phyloP scores from a whole-genome alignment of 805 yeast genomes.

The Candida ascalaphidarum region DNA sequence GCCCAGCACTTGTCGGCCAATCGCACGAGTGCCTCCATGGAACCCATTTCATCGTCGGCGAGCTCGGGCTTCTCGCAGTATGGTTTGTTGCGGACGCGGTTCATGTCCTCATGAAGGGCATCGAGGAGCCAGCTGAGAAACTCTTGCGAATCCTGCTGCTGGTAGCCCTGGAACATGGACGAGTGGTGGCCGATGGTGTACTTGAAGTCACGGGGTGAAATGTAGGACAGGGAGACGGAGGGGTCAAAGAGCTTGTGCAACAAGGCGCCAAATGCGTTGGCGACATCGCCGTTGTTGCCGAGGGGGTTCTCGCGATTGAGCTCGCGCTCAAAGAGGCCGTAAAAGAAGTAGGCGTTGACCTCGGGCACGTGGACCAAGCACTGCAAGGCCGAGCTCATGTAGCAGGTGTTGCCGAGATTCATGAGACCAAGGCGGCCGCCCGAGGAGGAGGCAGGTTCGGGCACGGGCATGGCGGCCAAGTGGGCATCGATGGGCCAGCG shows the following conservation, averaged over 20 bases:
- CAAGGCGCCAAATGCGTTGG: constrained; percentile 62
- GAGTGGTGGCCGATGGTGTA: constrained; percentile 71
- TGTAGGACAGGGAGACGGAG: constrained; percentile 6
- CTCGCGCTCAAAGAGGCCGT: constrained; percentile 52
- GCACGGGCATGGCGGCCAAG: constrained; percentile 5
- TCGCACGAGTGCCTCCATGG: constrained; percentile 42
- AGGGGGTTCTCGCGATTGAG: constrained; percentile 73
- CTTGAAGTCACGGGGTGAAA: constrained; percentile 73
- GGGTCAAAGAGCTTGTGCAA: constrained; percentile 49
- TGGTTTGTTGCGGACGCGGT: constrained; percentile 76
- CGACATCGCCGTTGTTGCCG: constrained; percentile 79
- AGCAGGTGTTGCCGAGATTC: constrained; percentile 86
- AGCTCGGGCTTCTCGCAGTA: constrained; percentile 83
- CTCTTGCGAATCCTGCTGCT: constrained; percentile 93
- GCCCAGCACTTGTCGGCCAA: constrained; percentile 77
- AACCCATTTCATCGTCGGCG: constrained; percentile 49
- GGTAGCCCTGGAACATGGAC: constrained; percentile 68
- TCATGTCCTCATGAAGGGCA: constrained; percentile 87
- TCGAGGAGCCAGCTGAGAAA: constrained; percentile 81
- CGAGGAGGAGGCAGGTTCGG: constrained; percentile 3
- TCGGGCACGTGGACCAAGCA: constrained; percentile 85
- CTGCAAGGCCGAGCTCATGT: constrained; percentile 92
- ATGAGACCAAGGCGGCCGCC: constrained; percentile 50
- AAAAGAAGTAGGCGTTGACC: constrained; percentile 64
- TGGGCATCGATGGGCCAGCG: constrained; percentile 1